These are phyloP conservation scores for Nannochloropsis gaditana DNA, from an alignment of 108 stramenopile species.

Conservation along the genomic window DNA sequence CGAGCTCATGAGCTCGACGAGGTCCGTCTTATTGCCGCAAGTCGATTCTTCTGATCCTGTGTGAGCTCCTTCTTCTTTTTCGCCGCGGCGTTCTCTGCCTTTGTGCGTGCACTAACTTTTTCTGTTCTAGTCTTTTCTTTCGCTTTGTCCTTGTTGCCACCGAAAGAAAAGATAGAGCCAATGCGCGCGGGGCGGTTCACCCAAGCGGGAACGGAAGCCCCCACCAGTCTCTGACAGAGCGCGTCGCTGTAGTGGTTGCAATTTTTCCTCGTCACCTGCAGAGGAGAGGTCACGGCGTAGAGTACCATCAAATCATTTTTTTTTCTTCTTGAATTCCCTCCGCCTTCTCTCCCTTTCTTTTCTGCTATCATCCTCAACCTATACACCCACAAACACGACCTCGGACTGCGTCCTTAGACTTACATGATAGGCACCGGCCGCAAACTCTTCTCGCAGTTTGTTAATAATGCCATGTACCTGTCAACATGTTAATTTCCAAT, in stretches of 20 bases:
- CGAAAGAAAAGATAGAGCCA: background rate
- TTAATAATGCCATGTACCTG: background rate
- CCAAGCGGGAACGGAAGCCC: background rate
- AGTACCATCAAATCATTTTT: background rate
- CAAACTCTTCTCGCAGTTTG: slow-evolving; percentile 2
- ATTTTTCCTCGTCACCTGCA: background rate
- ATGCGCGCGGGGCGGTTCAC: slow-evolving; percentile 23
- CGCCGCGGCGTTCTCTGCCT: slow-evolving; percentile 32
- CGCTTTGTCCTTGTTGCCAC: background rate
- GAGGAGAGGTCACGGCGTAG: background rate
- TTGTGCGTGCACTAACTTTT: background rate
- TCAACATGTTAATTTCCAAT: background rate
- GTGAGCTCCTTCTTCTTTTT: slow-evolving; percentile 48
- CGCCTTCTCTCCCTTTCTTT: background rate
- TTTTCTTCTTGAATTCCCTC: background rate
- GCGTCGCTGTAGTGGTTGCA: slow-evolving; percentile 34
- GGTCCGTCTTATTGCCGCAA: background rate
- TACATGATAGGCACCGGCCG: background rate
- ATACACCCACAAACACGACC: background rate
- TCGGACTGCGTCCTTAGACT: background rate
- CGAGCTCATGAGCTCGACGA: too few relatives aligned
- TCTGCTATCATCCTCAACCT: background rate
- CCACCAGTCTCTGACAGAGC: background rate
- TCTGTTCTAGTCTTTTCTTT: background rate
- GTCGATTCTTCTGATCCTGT: slow-evolving; percentile 30